These are phyloP conservation scores for Triticum turgidum DNA, from an alignment of 176 grass and related monocot genomes.

Conservation along the genomic window DNA sequence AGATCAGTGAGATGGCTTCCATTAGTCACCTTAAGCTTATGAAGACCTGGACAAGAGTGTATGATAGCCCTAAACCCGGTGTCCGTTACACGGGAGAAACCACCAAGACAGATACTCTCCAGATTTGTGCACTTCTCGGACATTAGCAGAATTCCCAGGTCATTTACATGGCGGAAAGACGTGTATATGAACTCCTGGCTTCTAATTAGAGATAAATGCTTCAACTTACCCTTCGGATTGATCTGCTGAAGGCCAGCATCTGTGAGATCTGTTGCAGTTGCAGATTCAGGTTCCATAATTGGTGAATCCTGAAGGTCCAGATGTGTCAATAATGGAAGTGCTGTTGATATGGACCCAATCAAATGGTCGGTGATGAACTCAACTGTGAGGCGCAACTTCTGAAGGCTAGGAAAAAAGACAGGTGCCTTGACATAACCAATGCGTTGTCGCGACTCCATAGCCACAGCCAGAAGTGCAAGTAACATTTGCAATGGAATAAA, in stretches of 20 bases:
- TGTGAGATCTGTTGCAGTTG: slow-evolving; percentile 79
- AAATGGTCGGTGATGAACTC: slow-evolving; percentile 89
- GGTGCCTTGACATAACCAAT: slow-evolving; percentile 40
- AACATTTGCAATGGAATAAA: slow-evolving; percentile 91
- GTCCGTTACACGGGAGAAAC: slow-evolving; percentile 93
- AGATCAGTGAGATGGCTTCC: slow-evolving; percentile 88
- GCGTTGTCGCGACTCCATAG: slow-evolving; percentile 34
- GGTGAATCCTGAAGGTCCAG: slow-evolving; percentile 94
- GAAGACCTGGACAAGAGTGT: slow-evolving; percentile 78
- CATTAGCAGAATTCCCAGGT: slow-evolving; percentile 87
- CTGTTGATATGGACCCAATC: slow-evolving; percentile 69
- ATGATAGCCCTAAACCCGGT: slow-evolving; percentile 88
- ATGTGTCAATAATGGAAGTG: slow-evolving; percentile 65
- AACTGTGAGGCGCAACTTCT: slow-evolving; percentile 73
- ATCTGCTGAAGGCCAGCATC: slow-evolving; percentile 87
- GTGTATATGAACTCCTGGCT: slow-evolving; percentile 92
- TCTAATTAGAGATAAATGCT: slow-evolving; percentile 84
- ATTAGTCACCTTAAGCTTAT: slow-evolving; percentile 83
- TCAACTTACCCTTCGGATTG: slow-evolving; percentile 77
- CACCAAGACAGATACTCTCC: slow-evolving; percentile 88
- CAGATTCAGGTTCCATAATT: slow-evolving; percentile 62
- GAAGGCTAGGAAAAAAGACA: slow-evolving; percentile 74
- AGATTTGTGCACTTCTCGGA: slow-evolving; percentile 74
- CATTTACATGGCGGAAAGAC: slow-evolving; percentile 76
- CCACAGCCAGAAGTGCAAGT: slow-evolving; percentile 50